Evolutionary conservation across 768 basidiomycete genomes (phyloP).

Genomic region (Xanthoconium stramineum): DNA sequence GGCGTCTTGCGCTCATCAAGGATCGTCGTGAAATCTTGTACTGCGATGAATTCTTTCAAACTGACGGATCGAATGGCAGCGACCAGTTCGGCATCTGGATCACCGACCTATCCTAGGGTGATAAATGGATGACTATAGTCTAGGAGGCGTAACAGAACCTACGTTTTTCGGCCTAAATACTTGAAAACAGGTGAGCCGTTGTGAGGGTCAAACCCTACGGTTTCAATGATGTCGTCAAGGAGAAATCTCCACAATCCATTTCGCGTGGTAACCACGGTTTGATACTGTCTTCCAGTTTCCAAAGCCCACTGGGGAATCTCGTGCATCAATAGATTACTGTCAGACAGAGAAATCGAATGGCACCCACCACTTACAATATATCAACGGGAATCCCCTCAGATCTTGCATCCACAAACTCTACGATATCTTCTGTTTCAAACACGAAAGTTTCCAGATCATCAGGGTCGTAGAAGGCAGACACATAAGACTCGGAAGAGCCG

Average conservation of each 20-base stretch:
- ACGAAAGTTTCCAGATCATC: conserved; percentile 7
- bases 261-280: conserved; percentile 11
- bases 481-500: conserved; percentile 1
- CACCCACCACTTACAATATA: conserved; percentile 6
- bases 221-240: conserved; percentile 13
- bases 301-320: conserved; percentile 4
- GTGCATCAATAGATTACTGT: neutral
- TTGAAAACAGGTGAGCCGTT: conserved; percentile 11
- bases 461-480: neutral
- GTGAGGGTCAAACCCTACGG: conserved; percentile 13
- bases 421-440: conserved; percentile 3
- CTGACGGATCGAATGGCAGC: conserved; percentile 1
- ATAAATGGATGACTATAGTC: conserved; percentile 3
- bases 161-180: conserved; percentile 8
- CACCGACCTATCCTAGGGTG: neutral
- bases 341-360: neutral
- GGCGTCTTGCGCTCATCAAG: conserved; percentile 9
- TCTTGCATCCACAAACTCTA: conserved; percentile 3
- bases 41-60: neutral
- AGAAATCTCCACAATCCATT: conserved; percentile 18
- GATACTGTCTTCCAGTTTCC: conserved; percentile 7
- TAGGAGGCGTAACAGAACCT: neutral
- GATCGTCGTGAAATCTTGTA: conserved; percentile 10
- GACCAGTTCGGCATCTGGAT: conserved; percentile 6
- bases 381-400: neutral